phyloP scores from a whole-genome alignment of 192 early-diverging fungal species.

The Umbelopsis sp. region DNA sequence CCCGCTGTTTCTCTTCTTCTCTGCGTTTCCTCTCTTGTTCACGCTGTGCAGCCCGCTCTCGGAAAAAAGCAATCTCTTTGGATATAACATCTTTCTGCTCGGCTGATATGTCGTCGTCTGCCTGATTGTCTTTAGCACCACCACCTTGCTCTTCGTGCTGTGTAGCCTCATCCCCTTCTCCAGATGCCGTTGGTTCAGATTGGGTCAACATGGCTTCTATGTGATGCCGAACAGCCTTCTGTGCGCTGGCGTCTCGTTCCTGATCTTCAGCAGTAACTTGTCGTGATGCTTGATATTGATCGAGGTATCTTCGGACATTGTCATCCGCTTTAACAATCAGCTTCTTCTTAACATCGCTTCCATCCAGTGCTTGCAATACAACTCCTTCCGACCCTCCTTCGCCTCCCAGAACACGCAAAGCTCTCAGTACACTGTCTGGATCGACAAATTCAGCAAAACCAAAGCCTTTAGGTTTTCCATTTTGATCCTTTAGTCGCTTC shows the following conservation, averaged over 20 bases:
- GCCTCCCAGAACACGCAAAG: slow-evolving; percentile 67
- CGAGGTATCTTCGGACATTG: slow-evolving; percentile 55
- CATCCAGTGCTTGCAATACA: slow-evolving; percentile 43
- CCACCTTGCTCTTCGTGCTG: background rate
- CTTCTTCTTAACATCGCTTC: slow-evolving; percentile 41
- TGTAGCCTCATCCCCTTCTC: background rate
- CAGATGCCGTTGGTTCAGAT: background rate
- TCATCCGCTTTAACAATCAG: slow-evolving; percentile 64
- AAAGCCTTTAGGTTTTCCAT: slow-evolving; percentile 69
- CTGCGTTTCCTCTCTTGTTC: slow-evolving; percentile 54
- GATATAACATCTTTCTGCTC: slow-evolving; percentile 60
- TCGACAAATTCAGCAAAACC: slow-evolving; percentile 76
- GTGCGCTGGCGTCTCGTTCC: background rate
- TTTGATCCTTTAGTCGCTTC: slow-evolving; percentile 68
- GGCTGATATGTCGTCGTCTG: slow-evolving; percentile 4
- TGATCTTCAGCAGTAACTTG: slow-evolving; percentile 37
- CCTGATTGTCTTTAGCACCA: background rate
- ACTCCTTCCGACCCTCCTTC: slow-evolving; percentile 52
- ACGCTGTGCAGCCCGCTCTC: slow-evolving; percentile 61
- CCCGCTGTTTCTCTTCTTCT: slow-evolving; percentile 47
- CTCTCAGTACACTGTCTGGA: slow-evolving; percentile 63
- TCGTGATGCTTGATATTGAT: slow-evolving; percentile 49
- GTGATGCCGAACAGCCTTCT: background rate
- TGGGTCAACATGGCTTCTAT: background rate
- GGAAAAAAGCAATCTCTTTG: slow-evolving; percentile 63